phyloP scores from a whole-genome alignment of 2,329 filamentous ascomycete species.

The Cladosporium oxysporum region DNA sequence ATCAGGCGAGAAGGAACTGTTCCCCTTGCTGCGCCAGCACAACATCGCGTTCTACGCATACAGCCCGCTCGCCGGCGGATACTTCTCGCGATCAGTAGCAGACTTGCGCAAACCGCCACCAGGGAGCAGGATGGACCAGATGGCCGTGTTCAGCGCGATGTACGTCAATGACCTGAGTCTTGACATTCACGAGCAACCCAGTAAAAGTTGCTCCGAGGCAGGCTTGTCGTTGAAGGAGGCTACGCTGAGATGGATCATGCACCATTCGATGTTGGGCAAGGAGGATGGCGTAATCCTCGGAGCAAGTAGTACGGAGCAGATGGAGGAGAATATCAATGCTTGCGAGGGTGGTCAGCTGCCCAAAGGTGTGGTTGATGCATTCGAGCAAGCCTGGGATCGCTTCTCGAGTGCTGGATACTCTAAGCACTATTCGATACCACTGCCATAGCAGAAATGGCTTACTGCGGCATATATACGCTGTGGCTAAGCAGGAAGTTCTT shows the following conservation, averaged over 20 bases:
- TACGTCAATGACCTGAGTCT: constrained; percentile 49
- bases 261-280: constrained; percentile 45
- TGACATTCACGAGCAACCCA: constrained; percentile 44
- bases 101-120: constrained; percentile 36
- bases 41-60: constrained; percentile 49
- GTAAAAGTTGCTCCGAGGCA: constrained; percentile 39
- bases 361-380: constrained; percentile 26
- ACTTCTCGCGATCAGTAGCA: constrained; percentile 43
- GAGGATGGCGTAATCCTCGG: constrained; percentile 45
- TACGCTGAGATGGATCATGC: constrained; percentile 48
- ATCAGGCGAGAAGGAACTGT: constrained; percentile 45
- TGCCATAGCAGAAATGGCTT: not conserved
- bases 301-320: constrained; percentile 36
- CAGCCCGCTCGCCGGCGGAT: constrained; percentile 38
- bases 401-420: constrained; percentile 12
- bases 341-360: constrained; percentile 33
- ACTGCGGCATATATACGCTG: too few species aligned
- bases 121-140: constrained; percentile 32
- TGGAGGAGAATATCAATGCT: constrained; percentile 35
- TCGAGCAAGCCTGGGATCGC: constrained; percentile 27
- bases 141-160: constrained; percentile 38
- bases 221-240: constrained; percentile 45
- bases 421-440: constrained; percentile 13
- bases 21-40: constrained; percentile 46
- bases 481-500: too few species aligned